A percentile compares a stretch with the other conserved stretches of the same genome.
These are phyloP conservation scores for Coemansia sp. DNA, from an alignment of 192 early-diverging fungal species.

Conservation along the genomic window DNA sequence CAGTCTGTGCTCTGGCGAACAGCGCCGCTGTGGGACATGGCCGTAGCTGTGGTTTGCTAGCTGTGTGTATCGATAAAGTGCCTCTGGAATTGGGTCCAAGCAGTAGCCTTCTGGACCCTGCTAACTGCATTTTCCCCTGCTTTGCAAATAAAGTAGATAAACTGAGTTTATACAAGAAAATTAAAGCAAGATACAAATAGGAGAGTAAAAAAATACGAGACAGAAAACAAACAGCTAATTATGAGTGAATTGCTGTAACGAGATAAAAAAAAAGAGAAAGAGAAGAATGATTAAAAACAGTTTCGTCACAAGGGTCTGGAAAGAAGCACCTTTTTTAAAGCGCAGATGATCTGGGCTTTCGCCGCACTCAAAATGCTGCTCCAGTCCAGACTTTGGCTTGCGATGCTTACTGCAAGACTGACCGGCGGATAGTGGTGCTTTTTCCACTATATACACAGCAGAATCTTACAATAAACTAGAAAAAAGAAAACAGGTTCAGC, in stretches of 20 bases:
- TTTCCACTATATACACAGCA: too few relatives aligned
- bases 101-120: constrained; percentile 14
- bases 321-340: background rate
- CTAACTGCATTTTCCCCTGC: constrained; percentile 17
- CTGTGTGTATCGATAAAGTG: background rate
- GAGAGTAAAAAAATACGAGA: background rate
- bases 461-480: too few relatives aligned
- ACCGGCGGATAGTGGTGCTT: too few relatives aligned
- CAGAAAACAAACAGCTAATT: background rate
- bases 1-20: background rate
- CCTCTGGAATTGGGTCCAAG: background rate
- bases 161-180: background rate
- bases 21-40: background rate
- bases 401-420: background rate
- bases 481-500: too few relatives aligned
- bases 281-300: background rate
- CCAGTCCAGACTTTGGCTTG: too few relatives aligned
- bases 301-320: background rate
- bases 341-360: background rate
- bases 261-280: background rate
- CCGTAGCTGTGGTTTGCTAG: background rate
- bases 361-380: too few relatives aligned
- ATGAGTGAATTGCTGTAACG: background rate
- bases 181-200: background rate
- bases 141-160: background rate